Evolutionary conservation across 2,329 filamentous ascomycete genomes (phyloP).

Genomic region (Clathrospora elynae): DNA sequence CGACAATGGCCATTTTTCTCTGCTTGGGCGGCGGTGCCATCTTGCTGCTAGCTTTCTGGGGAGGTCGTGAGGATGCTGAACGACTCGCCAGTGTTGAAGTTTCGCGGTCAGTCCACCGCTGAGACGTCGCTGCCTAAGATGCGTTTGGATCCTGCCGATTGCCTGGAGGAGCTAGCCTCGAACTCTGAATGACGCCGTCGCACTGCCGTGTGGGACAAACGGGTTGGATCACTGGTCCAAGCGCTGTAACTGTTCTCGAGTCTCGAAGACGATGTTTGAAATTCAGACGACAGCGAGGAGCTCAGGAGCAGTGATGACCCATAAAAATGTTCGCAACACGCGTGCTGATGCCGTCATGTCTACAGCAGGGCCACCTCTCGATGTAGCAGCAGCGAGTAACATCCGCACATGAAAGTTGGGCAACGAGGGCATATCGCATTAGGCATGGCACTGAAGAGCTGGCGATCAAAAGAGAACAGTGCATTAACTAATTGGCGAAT

Average conservation of each 20-base stretch:
- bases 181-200: conserved; percentile 28
- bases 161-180: conserved; percentile 28
- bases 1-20: conserved; percentile 93
- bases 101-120: conserved; percentile 23
- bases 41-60: conserved; percentile 26
- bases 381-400: conserved; percentile 6
- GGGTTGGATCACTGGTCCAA: conserved; percentile 4
- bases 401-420: conserved; percentile 15
- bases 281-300: not conserved
- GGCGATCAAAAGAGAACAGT: conserved; percentile 8
- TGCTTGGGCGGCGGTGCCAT: conserved; percentile 83
- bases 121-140: conserved; percentile 31
- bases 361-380: conserved; percentile 13
- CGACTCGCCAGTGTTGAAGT: conserved; percentile 31
- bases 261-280: not conserved
- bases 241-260: not conserved
- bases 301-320: conserved; percentile 2
- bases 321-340: conserved; percentile 20
- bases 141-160: conserved; percentile 32
- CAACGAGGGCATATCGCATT: conserved; percentile 14
- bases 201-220: conserved; percentile 20
- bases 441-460: conserved; percentile 9
- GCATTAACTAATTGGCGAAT: conserved; percentile 24
- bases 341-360: conserved; percentile 31
- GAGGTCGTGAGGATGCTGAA: conserved; percentile 22